A percentile compares a stretch with the other conserved stretches of the same genome.
Evolutionary conservation across 192 early-diverging fungal species (phyloP).

Genomic region (Endogone sp.): DNA sequence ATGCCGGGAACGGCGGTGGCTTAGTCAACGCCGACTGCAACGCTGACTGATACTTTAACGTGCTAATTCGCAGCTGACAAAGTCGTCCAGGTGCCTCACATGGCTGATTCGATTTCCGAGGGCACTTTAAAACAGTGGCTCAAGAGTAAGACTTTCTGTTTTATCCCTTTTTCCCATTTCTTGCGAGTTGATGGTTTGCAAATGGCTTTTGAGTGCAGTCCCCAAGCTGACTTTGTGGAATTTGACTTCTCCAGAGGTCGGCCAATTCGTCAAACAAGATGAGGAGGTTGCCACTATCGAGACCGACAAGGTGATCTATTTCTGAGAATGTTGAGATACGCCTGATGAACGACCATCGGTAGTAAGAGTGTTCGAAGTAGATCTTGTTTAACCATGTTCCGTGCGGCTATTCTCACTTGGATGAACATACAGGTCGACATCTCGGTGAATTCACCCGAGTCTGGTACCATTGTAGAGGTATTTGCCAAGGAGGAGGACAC

Average conservation of each 20-base stretch:
- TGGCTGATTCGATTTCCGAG: constrained; percentile 99
- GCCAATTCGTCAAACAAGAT: constrained; percentile 91
- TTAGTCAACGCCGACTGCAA: not conserved
- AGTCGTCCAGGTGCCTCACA: constrained; percentile 88
- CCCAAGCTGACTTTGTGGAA: not conserved
- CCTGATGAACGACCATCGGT: too few species aligned
- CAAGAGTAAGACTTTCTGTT: constrained; percentile 89
- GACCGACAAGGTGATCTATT: constrained; percentile 84
- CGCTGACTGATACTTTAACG: not conserved
- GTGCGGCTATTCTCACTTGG: not conserved
- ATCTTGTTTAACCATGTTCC: not conserved
- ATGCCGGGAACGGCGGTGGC: not conserved
- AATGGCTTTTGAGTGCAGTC: not conserved
- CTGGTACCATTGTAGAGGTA: constrained; percentile 81
- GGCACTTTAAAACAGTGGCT: constrained; percentile 94
- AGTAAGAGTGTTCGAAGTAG: not conserved
- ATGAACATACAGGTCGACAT: constrained; percentile 80
- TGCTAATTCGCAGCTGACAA: constrained; percentile 57
- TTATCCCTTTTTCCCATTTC: not conserved
- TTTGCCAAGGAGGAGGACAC: constrained; percentile 86
- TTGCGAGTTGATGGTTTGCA: too few species aligned
- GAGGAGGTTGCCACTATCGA: constrained; percentile 97
- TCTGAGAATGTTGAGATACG: too few species aligned
- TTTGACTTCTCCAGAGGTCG: constrained; percentile 65
- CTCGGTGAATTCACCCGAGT: constrained; percentile 93